These are phyloP conservation scores for Cavenderia fasciculata DNA, from an alignment of 78 protist species.

Conservation along the genomic window DNA sequence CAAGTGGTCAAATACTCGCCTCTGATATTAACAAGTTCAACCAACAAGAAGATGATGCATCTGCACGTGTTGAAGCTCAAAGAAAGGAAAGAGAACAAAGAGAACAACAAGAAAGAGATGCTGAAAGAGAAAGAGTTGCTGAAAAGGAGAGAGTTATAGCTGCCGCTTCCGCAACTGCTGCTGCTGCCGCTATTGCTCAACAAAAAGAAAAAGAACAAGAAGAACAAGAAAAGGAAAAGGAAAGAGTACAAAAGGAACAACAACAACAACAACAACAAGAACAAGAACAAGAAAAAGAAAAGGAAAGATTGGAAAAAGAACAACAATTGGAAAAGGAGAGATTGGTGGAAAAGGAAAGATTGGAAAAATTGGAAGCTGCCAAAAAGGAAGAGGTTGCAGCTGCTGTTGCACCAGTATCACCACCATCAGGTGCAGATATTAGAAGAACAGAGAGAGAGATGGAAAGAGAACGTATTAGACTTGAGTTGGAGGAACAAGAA, in stretches of 20 bases:
- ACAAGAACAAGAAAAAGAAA: constrained; percentile 16
- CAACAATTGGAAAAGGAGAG: not conserved
- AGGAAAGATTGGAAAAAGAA: constrained; percentile 9
- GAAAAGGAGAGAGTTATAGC: not conserved
- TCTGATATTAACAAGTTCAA: constrained; percentile 7
- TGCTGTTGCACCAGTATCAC: not conserved
- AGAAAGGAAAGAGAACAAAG: constrained; percentile 1
- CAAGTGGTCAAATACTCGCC: not conserved
- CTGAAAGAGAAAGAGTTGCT: not conserved
- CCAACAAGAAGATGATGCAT: not conserved
- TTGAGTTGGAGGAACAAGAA: not conserved
- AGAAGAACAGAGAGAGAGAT: constrained; percentile 2
- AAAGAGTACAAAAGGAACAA: constrained; percentile 24
- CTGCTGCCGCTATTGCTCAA: not conserved
- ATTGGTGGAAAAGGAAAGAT: not conserved
- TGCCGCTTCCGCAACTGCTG: not conserved
- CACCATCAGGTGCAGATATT: not conserved
- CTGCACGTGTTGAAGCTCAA: not conserved
- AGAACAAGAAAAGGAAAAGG: constrained; percentile 2
- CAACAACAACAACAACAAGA: not conserved
- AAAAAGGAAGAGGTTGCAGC: not conserved
- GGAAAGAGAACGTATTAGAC: constrained; percentile 13
- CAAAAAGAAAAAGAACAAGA: not conserved
- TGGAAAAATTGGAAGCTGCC: not conserved
- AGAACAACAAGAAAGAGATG: not conserved